Percentiles rank a stretch among this genome's conserved stretches.
These are phyloP conservation scores for Solanum pimpinellifolium DNA, from an alignment of 257 asterid species.

Conservation along the genomic window DNA sequence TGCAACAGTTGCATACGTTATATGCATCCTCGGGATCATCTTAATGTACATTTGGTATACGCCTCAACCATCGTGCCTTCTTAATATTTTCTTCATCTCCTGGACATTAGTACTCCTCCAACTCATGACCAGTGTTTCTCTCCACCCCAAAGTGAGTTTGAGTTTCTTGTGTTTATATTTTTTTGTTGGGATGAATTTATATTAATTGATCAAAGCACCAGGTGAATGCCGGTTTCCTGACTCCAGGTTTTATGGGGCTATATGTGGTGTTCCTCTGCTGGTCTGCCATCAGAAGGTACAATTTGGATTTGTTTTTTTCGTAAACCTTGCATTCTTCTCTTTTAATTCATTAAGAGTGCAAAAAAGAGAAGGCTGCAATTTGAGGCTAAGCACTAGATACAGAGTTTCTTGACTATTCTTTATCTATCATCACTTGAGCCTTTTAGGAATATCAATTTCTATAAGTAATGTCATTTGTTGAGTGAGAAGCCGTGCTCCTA, in stretches of 20 bases:
- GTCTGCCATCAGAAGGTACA: slow-evolving; percentile 48
- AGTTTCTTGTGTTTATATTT: background rate
- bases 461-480: background rate
- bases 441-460: background rate
- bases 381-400: background rate
- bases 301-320: background rate
- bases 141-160: slow-evolving; percentile 28
- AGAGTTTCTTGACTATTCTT: background rate
- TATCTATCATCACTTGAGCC: background rate
- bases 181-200: background rate
- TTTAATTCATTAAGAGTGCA: background rate
- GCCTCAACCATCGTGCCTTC: slow-evolving; percentile 37
- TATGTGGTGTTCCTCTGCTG: slow-evolving; percentile 48
- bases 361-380: background rate
- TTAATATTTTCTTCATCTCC: slow-evolving; percentile 41
- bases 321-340: background rate
- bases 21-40: slow-evolving; percentile 39
- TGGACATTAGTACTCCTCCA: slow-evolving; percentile 50
- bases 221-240: slow-evolving; percentile 33
- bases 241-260: slow-evolving; percentile 50
- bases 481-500: background rate
- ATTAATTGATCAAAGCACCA: background rate
- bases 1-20: slow-evolving; percentile 27
- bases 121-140: slow-evolving; percentile 42
- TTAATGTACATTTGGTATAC: slow-evolving; percentile 50